Evolutionary conservation across 192 early-diverging fungal genomes (phyloP), one percentile per base, ranked within the genome.

Genomic region (Diversispora eburnea): DNA sequence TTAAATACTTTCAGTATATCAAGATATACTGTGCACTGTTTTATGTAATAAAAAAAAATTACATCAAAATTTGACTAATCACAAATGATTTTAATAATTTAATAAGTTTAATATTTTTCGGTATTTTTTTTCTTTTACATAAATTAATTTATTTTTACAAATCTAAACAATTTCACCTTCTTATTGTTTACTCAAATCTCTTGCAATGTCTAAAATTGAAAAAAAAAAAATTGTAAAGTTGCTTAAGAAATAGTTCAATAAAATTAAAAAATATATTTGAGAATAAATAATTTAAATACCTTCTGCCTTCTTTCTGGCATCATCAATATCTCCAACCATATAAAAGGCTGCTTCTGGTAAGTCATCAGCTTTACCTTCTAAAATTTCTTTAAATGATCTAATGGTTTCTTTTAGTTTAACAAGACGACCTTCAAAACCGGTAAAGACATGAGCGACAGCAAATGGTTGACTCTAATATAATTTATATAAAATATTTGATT

Each of bases 271-370:
- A 42, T 22, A 39, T 3, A 62, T 5, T 12, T 13, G 39, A 61
- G 5, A 42, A 13, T 39, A 62, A 9, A 41, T 8, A 62, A 62
- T 62, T 15, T 62, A 62, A n/a, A 51, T 67, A 67, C 66, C 73
- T 73, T 81, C 94, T 59, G 94, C 95, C 89, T 95, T 96, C 84
- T 88, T 89, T 72, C 85, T 85, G 71, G 92, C 96, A 85, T 98
- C 96, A 66, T 93, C 91, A 76, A 98, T 93, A 84, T 95, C 93
- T 85, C 96, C 96, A 60, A 91, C 89, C 96, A 98, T 98, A 88
- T 92, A 98, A 90, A 98, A 98, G 68, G 96, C 94, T 58, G 91
- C 89, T 83, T 98, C 96, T 77, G 96, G 96, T 60, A 97, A 87
- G 71, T 78, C 78, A 82, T 98, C 96, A 88, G 94, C 91, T 91